These are phyloP conservation scores for Quercus phellos DNA, from an alignment of 331 rosid species.

Conservation along the genomic window DNA sequence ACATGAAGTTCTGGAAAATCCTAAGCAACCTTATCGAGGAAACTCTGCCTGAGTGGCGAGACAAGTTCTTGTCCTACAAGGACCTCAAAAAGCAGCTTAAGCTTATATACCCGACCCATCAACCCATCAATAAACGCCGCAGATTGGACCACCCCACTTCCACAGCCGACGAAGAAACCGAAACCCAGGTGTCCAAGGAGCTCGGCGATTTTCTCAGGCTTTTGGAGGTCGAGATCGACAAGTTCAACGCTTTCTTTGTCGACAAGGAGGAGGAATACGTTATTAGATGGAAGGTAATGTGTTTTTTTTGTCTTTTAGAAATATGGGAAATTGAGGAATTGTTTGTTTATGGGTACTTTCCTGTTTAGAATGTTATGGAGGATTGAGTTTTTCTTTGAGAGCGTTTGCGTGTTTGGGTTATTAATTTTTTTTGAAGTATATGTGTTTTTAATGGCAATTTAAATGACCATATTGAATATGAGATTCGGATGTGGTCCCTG, in stretches of 20 bases:
- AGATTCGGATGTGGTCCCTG: too few relatives aligned
- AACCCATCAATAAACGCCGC: conserved; percentile 31
- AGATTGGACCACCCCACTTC: conserved; percentile 12
- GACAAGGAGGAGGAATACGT: conserved; percentile 73
- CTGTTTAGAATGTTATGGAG: too few relatives aligned
- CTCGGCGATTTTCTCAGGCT: conserved; percentile 51
- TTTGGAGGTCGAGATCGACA: conserved; percentile 63
- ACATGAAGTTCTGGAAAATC: conserved; percentile 79
- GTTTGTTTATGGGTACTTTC: too few relatives aligned
- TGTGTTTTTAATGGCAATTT: too few relatives aligned
- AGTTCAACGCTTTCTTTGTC: conserved; percentile 60
- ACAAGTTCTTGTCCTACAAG: conserved; percentile 69
- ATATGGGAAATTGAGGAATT: too few relatives aligned
- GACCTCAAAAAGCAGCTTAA: conserved; percentile 73
- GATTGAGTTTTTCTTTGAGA: too few relatives aligned
- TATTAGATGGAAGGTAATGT: conserved; percentile 64
- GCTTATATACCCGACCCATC: conserved; percentile 31
- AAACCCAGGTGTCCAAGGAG: conserved; percentile 39
- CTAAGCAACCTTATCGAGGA: conserved; percentile 65
- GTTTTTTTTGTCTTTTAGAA: not conserved
- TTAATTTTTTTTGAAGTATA: too few relatives aligned
- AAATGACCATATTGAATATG: too few relatives aligned
- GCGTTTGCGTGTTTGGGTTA: too few relatives aligned
- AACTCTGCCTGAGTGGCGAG: conserved; percentile 83
- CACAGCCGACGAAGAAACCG: conserved; percentile 10